phyloP scores from a whole-genome alignment of 441 rosid genomes.

The Aleurites moluccanus region DNA sequence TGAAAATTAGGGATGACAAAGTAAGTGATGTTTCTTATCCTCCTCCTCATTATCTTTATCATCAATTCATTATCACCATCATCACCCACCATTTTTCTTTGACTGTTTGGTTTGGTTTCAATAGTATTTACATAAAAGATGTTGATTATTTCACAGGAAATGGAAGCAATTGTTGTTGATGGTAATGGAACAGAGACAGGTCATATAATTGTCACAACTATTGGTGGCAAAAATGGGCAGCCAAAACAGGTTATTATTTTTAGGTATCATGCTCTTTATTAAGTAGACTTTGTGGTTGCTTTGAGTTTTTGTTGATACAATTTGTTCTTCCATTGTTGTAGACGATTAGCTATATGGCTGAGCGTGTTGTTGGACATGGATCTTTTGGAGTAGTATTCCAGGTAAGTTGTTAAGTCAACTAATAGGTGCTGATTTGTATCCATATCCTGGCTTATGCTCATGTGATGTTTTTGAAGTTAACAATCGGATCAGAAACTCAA shows the following conservation, averaged over 20 bases:
- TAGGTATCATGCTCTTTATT: neutral
- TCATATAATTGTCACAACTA: conserved; percentile 68
- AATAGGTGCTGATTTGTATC: conserved; percentile 1
- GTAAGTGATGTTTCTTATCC: conserved; percentile 29
- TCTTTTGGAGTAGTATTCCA: conserved; percentile 77
- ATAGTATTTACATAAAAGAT: conserved; percentile 10
- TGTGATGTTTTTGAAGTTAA: neutral
- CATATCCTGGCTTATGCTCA: conserved; percentile 1
- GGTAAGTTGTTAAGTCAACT: conserved; percentile 30
- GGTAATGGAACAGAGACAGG: conserved; percentile 69
- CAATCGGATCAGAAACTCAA: neutral
- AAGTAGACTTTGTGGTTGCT: neutral
- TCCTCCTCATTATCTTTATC: neutral
- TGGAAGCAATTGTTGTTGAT: conserved; percentile 61
- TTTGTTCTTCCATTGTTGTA: conserved; percentile 27
- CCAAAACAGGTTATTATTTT: conserved; percentile 55
- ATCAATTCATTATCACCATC: neutral
- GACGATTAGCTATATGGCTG: conserved; percentile 85
- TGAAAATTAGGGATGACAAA: conserved; percentile 93
- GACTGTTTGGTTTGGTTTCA: neutral
- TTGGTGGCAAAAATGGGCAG: conserved; percentile 69
- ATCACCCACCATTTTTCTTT: neutral
- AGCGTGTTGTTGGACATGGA: conserved; percentile 72
- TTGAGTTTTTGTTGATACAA: conserved; percentile 8
- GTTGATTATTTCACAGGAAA: conserved; percentile 44